Conservation (phyloP, 1,284 basidiomycete genomes). For the Ceratobasidium sp. region DNA sequence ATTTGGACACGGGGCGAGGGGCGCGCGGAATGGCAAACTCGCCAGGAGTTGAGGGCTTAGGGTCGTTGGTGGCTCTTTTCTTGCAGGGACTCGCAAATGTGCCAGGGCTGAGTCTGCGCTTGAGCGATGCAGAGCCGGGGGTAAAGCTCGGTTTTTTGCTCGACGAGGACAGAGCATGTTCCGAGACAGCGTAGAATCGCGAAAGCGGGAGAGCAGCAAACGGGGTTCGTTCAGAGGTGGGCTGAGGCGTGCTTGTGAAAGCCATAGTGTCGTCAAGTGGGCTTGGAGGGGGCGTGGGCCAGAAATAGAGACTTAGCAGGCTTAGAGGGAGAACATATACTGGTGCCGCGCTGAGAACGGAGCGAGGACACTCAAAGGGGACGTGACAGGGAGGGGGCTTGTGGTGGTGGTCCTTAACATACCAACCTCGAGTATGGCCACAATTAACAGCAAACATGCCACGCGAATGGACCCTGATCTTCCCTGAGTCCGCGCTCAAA, state of each 20-base stretch:
- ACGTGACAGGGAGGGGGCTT: conserved; percentile 8
- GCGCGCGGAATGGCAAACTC: conserved; percentile 28
- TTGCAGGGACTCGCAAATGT: conserved; percentile 33
- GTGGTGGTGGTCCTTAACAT: conserved; percentile 32
- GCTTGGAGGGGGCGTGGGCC: neutral
- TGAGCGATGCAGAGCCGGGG: conserved; percentile 30
- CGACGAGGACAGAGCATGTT: neutral
- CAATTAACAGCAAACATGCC: neutral
- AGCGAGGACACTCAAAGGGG: conserved; percentile 31
- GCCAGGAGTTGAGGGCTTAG: conserved; percentile 21
- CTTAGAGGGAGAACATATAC: conserved; percentile 36
- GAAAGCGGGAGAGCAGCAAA: conserved; percentile 32
- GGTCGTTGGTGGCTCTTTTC: conserved; percentile 25
- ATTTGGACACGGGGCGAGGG: conserved; percentile 22
- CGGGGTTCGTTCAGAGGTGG: conserved; percentile 15
- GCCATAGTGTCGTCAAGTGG: conserved; percentile 37
- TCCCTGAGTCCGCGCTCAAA: neutral
- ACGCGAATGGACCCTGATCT: neutral
- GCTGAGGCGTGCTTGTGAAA: neutral
- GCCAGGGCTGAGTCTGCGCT: conserved; percentile 18
- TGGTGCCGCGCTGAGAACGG: conserved; percentile 17
- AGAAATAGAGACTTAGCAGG: conserved; percentile 21
- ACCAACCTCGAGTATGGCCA: conserved; percentile 20
- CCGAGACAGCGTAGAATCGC: conserved; percentile 25
- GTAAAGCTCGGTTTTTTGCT: conserved; percentile 27